These are phyloP conservation scores for Anthracocystis setariae DNA, from an alignment of 1,284 basidiomycete species.

Conservation along the genomic window DNA sequence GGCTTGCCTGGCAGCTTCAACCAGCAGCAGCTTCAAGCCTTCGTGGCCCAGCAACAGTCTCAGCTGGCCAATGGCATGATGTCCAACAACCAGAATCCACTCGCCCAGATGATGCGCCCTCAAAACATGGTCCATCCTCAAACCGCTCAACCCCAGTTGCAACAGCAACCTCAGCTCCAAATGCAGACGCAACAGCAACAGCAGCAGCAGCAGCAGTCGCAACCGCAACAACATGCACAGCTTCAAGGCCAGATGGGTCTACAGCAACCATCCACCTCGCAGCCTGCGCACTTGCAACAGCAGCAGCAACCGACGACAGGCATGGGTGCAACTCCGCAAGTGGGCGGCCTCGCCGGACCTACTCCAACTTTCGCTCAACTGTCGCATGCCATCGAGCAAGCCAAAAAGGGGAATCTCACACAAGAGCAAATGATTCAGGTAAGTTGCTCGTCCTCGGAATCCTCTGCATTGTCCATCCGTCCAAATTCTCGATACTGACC, in stretches of 20 bases:
- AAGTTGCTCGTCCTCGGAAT: slow-evolving; percentile 12
- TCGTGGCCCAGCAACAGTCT: slow-evolving; percentile 48
- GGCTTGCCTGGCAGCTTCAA: slow-evolving; percentile 42
- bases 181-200: slow-evolving; percentile 24
- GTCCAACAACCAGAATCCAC: slow-evolving; percentile 34
- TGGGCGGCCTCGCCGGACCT: slow-evolving; percentile 19
- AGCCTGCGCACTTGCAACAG: slow-evolving; percentile 42
- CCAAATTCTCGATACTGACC: no score
- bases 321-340: slow-evolving; percentile 19
- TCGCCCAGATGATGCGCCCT: slow-evolving; percentile 43
- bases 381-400: slow-evolving; percentile 47
- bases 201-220: slow-evolving; percentile 12
- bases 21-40: slow-evolving; percentile 48
- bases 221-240: slow-evolving; percentile 32
- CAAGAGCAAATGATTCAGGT: slow-evolving; percentile 52
- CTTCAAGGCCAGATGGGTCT: slow-evolving; percentile 28
- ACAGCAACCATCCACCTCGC: slow-evolving; percentile 22
- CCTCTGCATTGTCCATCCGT: no score
- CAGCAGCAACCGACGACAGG: slow-evolving; percentile 23
- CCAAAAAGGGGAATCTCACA: slow-evolving; percentile 50
- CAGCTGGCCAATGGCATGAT: slow-evolving; percentile 36
- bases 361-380: slow-evolving; percentile 47
- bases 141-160: slow-evolving; percentile 32
- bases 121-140: slow-evolving; percentile 27
- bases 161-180: slow-evolving; percentile 20